A percentile compares a stretch with the other conserved stretches of the same genome.
Conservation (phyloP, 331 rosid genomes). For the Arachis monticola region DNA sequence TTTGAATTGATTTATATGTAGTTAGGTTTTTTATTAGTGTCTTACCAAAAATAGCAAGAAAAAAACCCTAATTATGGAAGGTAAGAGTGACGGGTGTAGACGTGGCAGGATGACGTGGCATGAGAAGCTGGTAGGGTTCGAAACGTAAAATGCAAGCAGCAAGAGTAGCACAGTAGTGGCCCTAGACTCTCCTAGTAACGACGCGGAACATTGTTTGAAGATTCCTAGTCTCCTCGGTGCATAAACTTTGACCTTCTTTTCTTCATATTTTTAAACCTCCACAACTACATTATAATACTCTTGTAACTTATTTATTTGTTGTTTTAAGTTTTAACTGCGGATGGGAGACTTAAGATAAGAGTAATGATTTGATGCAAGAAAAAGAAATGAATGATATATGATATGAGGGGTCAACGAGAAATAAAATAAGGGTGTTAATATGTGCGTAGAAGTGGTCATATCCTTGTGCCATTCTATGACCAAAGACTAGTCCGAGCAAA, state of each 20-base stretch:
- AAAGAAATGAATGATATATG: too few species aligned
- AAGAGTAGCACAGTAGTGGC: not conserved
- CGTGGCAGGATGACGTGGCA: conserved; percentile 19
- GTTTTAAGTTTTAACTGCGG: too few species aligned
- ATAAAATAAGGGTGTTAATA: not conserved
- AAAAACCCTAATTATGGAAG: too few species aligned
- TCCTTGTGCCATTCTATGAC: conserved; percentile 47
- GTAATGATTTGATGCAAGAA: too few species aligned
- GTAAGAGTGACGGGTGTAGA: too few species aligned
- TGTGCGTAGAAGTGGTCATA: conserved; percentile 57
- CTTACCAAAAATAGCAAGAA: too few species aligned
- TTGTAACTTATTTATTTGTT: too few species aligned
- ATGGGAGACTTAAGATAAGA: too few species aligned
- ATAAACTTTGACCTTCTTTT: conserved; percentile 37
- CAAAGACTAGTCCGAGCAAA: conserved; percentile 64
- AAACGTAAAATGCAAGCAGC: not conserved
- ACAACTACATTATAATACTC: too few species aligned
- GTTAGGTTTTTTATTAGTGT: too few species aligned
- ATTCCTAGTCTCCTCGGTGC: conserved; percentile 44
- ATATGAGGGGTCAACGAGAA: conserved; percentile 16
- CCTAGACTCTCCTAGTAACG: not conserved
- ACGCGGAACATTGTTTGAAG: conserved; percentile 67
- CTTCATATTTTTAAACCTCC: too few species aligned
- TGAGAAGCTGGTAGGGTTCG: conserved; percentile 6
- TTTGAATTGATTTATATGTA: too few species aligned